These are phyloP conservation scores for Ceratocystis smalleyi DNA, from an alignment of 2,329 filamentous ascomycete genomes.

Conservation along the genomic window DNA sequence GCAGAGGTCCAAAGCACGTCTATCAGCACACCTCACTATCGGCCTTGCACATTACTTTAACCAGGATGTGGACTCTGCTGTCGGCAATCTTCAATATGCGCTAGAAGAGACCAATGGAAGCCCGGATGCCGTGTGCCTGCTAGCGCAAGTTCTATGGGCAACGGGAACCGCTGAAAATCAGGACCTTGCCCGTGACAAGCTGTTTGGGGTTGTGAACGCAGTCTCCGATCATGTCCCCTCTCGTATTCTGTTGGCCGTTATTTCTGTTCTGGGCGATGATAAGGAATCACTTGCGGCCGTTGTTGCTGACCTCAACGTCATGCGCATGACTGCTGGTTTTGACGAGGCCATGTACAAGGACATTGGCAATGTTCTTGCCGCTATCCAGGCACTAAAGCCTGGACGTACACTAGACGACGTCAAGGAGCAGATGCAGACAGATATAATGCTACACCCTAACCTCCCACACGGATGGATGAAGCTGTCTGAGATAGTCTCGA, in stretches of 20 bases:
- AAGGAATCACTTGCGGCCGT: slow-evolving; percentile 68
- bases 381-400: slow-evolving; percentile 47
- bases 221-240: slow-evolving; percentile 63
- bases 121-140: slow-evolving; percentile 70
- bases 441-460: slow-evolving; percentile 67
- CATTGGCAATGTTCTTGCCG: slow-evolving; percentile 61
- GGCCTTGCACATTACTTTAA: slow-evolving; percentile 69
- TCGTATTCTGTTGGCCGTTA: slow-evolving; percentile 65
- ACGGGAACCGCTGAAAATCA: slow-evolving; percentile 61
- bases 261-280: slow-evolving; percentile 69
- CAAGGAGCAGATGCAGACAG: slow-evolving; percentile 51
- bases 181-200: slow-evolving; percentile 57
- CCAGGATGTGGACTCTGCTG: slow-evolving; percentile 49
- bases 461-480: slow-evolving; percentile 69
- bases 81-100: slow-evolving; percentile 65
- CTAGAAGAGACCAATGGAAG: slow-evolving; percentile 60
- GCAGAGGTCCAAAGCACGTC: slow-evolving; percentile 51
- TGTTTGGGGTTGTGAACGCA: slow-evolving; percentile 66
- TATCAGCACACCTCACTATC: slow-evolving; percentile 74
- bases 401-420: slow-evolving; percentile 35
- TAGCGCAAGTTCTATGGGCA: slow-evolving; percentile 88
- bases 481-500: slow-evolving; percentile 45
- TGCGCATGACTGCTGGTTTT: slow-evolving; percentile 53
- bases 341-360: slow-evolving; percentile 47
- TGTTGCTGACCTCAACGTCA: slow-evolving; percentile 53